Evolutionary conservation across 169 alveolate genomes (phyloP).

Genomic region (Eimeria falciformis): DNA sequence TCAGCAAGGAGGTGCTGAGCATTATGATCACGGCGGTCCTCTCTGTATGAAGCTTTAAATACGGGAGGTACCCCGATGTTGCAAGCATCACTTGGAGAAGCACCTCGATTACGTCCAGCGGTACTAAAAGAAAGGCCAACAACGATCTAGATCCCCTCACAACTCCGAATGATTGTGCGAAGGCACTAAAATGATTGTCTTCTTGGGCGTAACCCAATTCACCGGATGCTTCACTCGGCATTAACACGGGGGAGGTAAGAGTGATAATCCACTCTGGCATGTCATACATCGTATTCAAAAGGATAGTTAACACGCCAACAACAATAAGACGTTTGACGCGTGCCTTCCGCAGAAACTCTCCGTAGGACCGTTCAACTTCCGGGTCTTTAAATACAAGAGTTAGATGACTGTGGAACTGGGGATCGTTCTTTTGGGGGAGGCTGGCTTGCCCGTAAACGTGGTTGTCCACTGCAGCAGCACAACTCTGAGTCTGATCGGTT

Average conservation of each 20-base stretch:
- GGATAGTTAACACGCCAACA: slow-evolving; percentile 31
- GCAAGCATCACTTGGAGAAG: slow-evolving; percentile 43
- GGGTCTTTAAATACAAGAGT: slow-evolving; percentile 47
- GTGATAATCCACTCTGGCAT: slow-evolving; percentile 55
- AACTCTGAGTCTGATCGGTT: neutral
- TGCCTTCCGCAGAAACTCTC: slow-evolving; percentile 31
- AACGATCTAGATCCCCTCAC: too few species aligned
- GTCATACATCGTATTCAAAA: slow-evolving; percentile 61
- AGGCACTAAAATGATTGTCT: too few species aligned
- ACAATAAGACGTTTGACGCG: slow-evolving; percentile 39
- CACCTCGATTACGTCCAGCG: slow-evolving; percentile 52
- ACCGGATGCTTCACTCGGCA: neutral
- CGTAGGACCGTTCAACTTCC: slow-evolving; percentile 43
- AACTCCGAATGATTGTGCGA: too few species aligned
- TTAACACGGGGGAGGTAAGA: slow-evolving; percentile 19
- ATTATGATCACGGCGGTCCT: slow-evolving; percentile 8
- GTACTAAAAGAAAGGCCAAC: neutral
- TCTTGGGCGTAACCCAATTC: neutral
- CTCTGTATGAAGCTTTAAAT: slow-evolving; percentile 39
- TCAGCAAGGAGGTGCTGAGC: slow-evolving; percentile 32
- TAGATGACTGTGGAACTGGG: neutral
- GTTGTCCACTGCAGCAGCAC: neutral
- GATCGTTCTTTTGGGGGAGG: neutral
- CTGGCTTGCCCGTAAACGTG: neutral
- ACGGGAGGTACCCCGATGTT: slow-evolving; percentile 38